Evolutionary conservation across 2,329 filamentous ascomycete genomes (phyloP), one percentile per base, ranked within the genome.

Genomic region (Aspergillus eucalypticola): DNA sequence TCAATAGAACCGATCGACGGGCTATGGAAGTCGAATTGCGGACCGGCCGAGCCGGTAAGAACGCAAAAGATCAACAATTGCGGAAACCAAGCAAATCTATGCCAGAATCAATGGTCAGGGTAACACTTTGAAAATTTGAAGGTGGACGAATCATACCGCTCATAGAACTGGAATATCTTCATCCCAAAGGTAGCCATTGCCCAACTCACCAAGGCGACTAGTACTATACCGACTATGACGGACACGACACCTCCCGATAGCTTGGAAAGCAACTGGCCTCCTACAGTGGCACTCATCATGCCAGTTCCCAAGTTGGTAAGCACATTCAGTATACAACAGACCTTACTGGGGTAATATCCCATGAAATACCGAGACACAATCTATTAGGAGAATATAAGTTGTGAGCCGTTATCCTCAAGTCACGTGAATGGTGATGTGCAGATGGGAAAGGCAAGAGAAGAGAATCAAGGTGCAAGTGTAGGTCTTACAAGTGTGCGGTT

Each of bases 271-370:
- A 80, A 70, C 59, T 80, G 78, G 5, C 78, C 78, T 46, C 76
- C 77, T n/a, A 79, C 70, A 27, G 78, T 74, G 38, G 71, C 71
- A 64, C 76, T 77, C 56, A 80, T 73, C 69, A 79, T 78, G 32
- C 75, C 73, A 48, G 78, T 80, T 13, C 78, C 78, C 17, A 79
- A 54, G 66, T 78, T 78, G 53, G 77, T 77, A 32, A 80, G 67
- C 15, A 80, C 70, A 53, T 79, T 79, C 23, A 80, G 64, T 3
- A 72, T 66, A 63, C 70, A 77, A 68, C 67, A 75, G 35, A 78
- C 62, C 63, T 77, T 78, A 60, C 71, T 74, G 8, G 77, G 76
- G 41, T 75, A 78, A 61, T 78, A 79, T 5, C 78, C 78, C 76
- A 79, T 78, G 51, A 77, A 77, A 59, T 75, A 79, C 25, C 76